Conservation (phyloP, 345 rosid genomes). For the Brassica cretica region DNA sequence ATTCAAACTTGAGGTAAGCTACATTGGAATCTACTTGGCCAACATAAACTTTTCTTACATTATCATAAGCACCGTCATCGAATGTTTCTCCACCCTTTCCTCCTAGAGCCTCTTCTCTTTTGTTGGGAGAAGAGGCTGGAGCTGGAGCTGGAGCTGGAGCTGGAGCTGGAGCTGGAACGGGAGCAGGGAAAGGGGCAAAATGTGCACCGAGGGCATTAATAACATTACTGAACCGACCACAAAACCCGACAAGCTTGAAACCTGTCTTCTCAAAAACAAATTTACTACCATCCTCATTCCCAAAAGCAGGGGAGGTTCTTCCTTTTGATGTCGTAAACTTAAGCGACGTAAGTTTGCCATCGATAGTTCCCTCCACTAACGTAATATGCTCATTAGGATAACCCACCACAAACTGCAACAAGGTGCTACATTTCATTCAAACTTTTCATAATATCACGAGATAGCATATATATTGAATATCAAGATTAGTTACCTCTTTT, state of each 20-base stretch:
- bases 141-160: neutral
- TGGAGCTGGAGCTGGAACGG: neutral
- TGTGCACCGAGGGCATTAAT: slow-evolving; percentile 34
- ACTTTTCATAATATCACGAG: neutral
- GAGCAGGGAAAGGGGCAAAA: neutral
- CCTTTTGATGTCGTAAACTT: slow-evolving; percentile 33
- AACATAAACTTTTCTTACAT: slow-evolving; percentile 21
- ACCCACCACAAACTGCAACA: slow-evolving; percentile 26
- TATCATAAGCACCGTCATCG: slow-evolving; percentile 25
- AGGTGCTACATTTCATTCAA: neutral
- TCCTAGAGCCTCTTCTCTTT: slow-evolving; percentile 20
- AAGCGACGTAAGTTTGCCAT: slow-evolving; percentile 22
- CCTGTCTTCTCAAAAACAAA: slow-evolving; percentile 26
- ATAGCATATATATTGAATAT: neutral
- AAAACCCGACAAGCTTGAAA: slow-evolving; percentile 34
- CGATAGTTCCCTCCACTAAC: slow-evolving; percentile 32
- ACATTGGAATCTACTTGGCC: slow-evolving; percentile 28
- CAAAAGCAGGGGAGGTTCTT: slow-evolving; percentile 31
- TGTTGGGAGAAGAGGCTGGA: neutral
- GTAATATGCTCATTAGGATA: slow-evolving; percentile 37
- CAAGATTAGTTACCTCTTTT: slow-evolving; percentile 17
- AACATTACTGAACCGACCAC: slow-evolving; percentile 19
- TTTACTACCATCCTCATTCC: slow-evolving; percentile 23
- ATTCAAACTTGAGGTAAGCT: slow-evolving; percentile 24
- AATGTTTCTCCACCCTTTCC: slow-evolving; percentile 13